A percentile compares a stretch with the other conserved stretches of the same genome.
These are phyloP conservation scores for Russula foetens DNA, from an alignment of 768 basidiomycete species.

Conservation along the genomic window DNA sequence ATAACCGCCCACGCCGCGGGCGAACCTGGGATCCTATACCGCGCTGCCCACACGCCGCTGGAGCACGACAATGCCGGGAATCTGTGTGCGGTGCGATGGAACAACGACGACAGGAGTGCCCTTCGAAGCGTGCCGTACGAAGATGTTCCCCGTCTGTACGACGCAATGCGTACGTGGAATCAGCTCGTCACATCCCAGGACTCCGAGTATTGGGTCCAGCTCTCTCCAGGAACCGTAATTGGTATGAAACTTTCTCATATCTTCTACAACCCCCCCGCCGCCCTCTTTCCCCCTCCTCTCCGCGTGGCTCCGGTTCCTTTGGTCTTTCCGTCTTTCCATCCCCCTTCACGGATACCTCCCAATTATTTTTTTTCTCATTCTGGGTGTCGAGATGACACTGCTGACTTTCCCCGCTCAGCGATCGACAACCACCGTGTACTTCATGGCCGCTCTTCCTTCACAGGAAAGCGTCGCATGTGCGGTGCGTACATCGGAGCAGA, in stretches of 20 bases:
- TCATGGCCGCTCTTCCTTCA: slow-evolving; percentile 89
- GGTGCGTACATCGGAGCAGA: slow-evolving; percentile 92
- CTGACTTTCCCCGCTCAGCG: slow-evolving; percentile 37
- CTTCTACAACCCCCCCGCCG: background rate
- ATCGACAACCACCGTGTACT: slow-evolving; percentile 91
- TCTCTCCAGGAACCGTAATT: slow-evolving; percentile 80
- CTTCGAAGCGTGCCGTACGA: slow-evolving; percentile 52
- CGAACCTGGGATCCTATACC: slow-evolving; percentile 48
- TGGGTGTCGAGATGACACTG: background rate
- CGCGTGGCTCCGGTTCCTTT: no score
- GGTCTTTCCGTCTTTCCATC: background rate
- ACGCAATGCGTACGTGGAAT: slow-evolving; percentile 76
- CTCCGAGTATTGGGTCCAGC: slow-evolving; percentile 87
- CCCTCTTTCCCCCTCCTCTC: background rate
- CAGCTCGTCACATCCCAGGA: slow-evolving; percentile 65
- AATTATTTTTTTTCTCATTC: background rate
- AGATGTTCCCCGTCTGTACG: slow-evolving; percentile 57
- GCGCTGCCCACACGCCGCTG: slow-evolving; percentile 61
- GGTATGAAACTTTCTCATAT: slow-evolving; percentile 38
- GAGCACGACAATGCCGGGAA: slow-evolving; percentile 55
- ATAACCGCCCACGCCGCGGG: slow-evolving; percentile 89
- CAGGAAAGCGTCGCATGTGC: slow-evolving; percentile 85
- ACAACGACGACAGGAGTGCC: slow-evolving; percentile 87
- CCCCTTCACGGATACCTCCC: no score
- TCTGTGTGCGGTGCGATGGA: slow-evolving; percentile 81